Percentiles rank a stretch among this genome's conserved stretches.
These are phyloP conservation scores for Aspergillus pseudonomiae DNA, from an alignment of 2,329 filamentous ascomycete species.

Conservation along the genomic window DNA sequence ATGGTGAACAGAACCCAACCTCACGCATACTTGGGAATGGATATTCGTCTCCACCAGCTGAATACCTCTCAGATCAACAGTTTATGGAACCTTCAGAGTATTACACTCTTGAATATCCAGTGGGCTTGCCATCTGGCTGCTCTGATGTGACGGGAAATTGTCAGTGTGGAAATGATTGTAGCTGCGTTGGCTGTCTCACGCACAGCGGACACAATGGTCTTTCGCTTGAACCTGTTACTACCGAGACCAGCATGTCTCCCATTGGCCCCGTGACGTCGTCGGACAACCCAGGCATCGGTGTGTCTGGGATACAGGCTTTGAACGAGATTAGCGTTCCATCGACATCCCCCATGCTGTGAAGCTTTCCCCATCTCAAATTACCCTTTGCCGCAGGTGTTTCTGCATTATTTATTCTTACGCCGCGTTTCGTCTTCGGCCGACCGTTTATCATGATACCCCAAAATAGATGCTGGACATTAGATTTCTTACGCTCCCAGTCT, in stretches of 20 bases:
- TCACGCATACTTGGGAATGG: constrained; percentile 24
- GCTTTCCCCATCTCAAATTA: not conserved
- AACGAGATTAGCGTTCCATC: constrained; percentile 25
- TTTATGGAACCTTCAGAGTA: constrained; percentile 48
- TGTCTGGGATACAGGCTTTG: constrained; percentile 23
- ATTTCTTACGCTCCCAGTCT: constrained; percentile 13
- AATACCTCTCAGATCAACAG: constrained; percentile 29
- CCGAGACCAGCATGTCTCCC: constrained; percentile 6
- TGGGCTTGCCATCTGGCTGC: constrained; percentile 45
- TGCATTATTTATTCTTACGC: not conserved
- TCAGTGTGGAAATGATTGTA: constrained; percentile 56
- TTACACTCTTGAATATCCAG: constrained; percentile 46
- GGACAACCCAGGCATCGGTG: constrained; percentile 6
- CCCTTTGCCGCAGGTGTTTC: not conserved
- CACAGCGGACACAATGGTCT: constrained; percentile 55
- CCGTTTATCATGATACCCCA: constrained; percentile 36
- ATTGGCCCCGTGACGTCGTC: constrained; percentile 6
- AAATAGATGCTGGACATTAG: constrained; percentile 20
- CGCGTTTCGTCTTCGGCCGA: constrained; percentile 17
- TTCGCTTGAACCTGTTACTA: constrained; percentile 30
- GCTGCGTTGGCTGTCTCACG: constrained; percentile 56
- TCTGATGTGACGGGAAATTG: constrained; percentile 54
- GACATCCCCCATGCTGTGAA: constrained; percentile 27
- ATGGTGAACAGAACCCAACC: constrained; percentile 22
- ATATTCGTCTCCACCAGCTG: constrained; percentile 30